Evolutionary conservation across 2,329 filamentous ascomycete species (phyloP).

Genomic region (Penicillium oxalicum): DNA sequence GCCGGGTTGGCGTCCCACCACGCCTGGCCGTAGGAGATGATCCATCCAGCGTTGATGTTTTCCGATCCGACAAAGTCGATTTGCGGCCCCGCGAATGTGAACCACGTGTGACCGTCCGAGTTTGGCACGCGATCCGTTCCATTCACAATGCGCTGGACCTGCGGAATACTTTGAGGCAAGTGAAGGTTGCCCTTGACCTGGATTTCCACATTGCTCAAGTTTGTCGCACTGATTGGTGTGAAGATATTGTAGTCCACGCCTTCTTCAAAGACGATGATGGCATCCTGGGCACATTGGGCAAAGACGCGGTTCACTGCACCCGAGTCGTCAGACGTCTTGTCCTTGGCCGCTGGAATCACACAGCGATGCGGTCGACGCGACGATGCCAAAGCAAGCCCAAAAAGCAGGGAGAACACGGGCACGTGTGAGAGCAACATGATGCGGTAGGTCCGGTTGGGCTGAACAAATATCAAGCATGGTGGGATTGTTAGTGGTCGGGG

Average conservation of each 20-base stretch:
- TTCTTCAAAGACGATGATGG: conserved; percentile 34
- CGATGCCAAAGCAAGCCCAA: neutral
- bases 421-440: neutral
- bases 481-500: too few relatives aligned
- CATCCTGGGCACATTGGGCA: conserved; percentile 29
- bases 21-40: conserved; percentile 42
- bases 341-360: conserved; percentile 25
- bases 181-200: conserved; percentile 41
- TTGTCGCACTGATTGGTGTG: conserved; percentile 35
- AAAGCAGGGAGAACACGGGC: neutral
- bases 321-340: conserved; percentile 38
- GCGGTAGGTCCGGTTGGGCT: neutral
- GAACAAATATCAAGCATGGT: too few relatives aligned
- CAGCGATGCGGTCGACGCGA: conserved; percentile 12
- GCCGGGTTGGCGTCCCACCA: conserved; percentile 43
- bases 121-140: conserved; percentile 26
- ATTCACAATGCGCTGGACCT: conserved; percentile 34
- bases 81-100: conserved; percentile 25
- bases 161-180: conserved; percentile 37
- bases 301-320: conserved; percentile 36
- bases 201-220: conserved; percentile 41
- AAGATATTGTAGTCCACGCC: conserved; percentile 42
- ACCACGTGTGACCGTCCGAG: conserved; percentile 31
- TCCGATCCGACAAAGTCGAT: conserved; percentile 28
- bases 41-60: conserved; percentile 40